Evolutionary conservation across 2,329 filamentous ascomycete species (phyloP).

Genomic region (Huntiella moniliformis): DNA sequence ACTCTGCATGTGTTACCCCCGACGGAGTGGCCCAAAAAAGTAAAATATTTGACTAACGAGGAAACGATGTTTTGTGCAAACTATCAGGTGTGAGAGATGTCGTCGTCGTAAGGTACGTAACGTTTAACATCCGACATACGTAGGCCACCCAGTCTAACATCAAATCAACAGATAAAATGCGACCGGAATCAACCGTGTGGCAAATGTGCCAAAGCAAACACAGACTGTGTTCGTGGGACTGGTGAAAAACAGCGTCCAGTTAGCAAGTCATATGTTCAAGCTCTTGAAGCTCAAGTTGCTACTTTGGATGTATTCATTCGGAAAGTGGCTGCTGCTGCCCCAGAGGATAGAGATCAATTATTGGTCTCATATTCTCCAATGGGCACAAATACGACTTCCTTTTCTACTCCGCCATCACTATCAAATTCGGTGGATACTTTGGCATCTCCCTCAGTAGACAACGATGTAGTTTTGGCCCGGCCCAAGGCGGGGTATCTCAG

Average conservation of each 20-base stretch:
- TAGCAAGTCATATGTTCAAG: conserved; percentile 27
- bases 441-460: neutral
- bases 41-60: neutral
- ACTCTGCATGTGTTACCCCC: too few relatives aligned
- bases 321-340: conserved; percentile 24
- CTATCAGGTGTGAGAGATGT: conserved; percentile 24
- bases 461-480: conserved; percentile 11
- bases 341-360: conserved; percentile 23
- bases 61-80: neutral
- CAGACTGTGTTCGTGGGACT: conserved; percentile 23
- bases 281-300: conserved; percentile 27
- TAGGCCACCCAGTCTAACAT: neutral
- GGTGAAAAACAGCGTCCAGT: conserved; percentile 28
- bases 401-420: neutral
- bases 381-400: conserved; percentile 12
- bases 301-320: conserved; percentile 27
- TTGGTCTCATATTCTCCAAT: conserved; percentile 19
- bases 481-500: conserved; percentile 20
- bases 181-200: conserved; percentile 31
- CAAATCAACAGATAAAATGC: conserved; percentile 26
- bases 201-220: conserved; percentile 25
- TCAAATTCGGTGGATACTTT: neutral
- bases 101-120: conserved; percentile 23
- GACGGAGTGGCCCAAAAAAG: neutral
- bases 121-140: neutral